Evolutionary conservation across 345 rosid species (phyloP).

Genomic region (Eucalyptus guilfoylei): DNA sequence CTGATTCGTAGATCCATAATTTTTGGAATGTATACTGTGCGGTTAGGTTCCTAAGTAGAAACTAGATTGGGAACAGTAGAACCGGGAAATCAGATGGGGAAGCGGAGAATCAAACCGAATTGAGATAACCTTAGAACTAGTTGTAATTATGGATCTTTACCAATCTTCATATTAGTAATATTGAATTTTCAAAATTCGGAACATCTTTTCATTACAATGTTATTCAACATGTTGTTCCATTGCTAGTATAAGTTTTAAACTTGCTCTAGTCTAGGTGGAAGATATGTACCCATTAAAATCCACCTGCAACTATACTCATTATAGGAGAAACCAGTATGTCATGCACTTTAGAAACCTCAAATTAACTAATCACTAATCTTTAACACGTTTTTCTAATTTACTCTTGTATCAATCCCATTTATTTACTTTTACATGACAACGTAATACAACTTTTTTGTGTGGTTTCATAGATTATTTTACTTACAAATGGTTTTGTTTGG

Average conservation of each 20-base stretch:
- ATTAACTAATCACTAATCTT: neutral
- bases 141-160: neutral
- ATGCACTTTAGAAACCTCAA: too few species aligned
- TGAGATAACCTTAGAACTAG: neutral
- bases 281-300: too few species aligned
- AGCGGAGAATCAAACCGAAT: neutral
- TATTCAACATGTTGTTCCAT: neutral
- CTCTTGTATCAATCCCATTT: neutral
- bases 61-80: neutral
- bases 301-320: too few species aligned
- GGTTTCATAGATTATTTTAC: too few species aligned
- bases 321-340: too few species aligned
- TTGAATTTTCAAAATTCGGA: neutral
- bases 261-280: neutral
- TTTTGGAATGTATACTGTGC: accelerated
- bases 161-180: neutral
- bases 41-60: neutral
- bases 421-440: neutral
- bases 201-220: neutral
- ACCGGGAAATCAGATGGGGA: accelerated
- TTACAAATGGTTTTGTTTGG: too few species aligned
- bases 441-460: too few species aligned
- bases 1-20: too few species aligned
- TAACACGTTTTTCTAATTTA: neutral
- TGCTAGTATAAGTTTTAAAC: neutral